A percentile compares a stretch with the other conserved stretches of the same genome.
Evolutionary conservation across 257 asterid genomes (phyloP).

Genomic region (Solanum microdontum): DNA sequence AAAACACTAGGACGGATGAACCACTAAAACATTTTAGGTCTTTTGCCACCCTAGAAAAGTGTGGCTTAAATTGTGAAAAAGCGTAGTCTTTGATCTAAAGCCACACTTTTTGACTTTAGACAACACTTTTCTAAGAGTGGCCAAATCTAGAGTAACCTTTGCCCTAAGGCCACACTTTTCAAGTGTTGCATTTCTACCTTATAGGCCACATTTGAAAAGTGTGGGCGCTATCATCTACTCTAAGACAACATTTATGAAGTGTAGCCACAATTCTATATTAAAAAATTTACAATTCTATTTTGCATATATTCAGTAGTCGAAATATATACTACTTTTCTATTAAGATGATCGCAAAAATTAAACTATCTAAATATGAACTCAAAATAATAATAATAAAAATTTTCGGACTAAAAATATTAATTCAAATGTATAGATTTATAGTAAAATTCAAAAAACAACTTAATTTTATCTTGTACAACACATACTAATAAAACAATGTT

Average conservation of each 20-base stretch:
- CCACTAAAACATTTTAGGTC: not conserved
- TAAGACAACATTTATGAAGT: not conserved
- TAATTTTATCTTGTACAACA: too few relatives aligned
- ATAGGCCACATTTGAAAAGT: not conserved
- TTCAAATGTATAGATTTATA: not conserved
- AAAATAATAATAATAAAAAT: too few relatives aligned
- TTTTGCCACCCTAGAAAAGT: not conserved
- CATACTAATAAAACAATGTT: not conserved
- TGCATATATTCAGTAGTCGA: too few relatives aligned
- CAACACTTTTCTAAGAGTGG: not conserved
- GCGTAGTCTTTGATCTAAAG: not conserved
- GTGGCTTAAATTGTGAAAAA: not conserved
- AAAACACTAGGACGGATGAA: too few relatives aligned
- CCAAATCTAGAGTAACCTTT: not conserved
- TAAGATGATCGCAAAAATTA: not conserved
- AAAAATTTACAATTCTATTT: too few relatives aligned
- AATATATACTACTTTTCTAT: too few relatives aligned
- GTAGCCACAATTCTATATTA: not conserved
- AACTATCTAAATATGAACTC: too few relatives aligned
- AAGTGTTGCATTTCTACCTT: not conserved
- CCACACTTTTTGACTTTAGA: not conserved
- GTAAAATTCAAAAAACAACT: too few relatives aligned
- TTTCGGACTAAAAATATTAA: too few relatives aligned
- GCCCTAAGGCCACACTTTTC: not conserved
- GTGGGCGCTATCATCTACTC: not conserved